Evolutionary conservation across 1,284 basidiomycete species (phyloP).

Genomic region (Irpex sp.): DNA sequence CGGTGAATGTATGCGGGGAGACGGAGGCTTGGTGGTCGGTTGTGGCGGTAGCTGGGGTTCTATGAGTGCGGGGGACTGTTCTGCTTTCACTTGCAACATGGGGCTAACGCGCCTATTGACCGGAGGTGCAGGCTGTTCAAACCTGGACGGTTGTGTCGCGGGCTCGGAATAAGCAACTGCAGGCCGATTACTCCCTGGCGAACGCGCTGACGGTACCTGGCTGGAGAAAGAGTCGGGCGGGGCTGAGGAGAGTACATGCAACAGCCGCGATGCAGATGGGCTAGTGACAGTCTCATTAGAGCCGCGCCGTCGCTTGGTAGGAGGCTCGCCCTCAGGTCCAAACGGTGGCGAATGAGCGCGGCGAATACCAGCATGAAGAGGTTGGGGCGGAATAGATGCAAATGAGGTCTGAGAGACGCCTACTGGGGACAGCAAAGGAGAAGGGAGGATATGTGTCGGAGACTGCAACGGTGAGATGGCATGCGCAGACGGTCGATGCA

Average conservation of each 20-base stretch:
- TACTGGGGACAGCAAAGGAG: not conserved
- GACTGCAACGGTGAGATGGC: not conserved
- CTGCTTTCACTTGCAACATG: not conserved
- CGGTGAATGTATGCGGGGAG: not conserved
- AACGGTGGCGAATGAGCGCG: not conserved
- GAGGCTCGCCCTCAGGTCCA: slow-evolving; percentile 18
- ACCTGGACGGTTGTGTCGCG: no score
- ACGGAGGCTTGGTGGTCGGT: not conserved
- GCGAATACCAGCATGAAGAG: not conserved
- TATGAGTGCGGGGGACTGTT: not conserved
- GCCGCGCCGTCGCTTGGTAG: slow-evolving; percentile 17
- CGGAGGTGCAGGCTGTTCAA: not conserved
- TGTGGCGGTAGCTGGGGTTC: not conserved
- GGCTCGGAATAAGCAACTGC: no score
- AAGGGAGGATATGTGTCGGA: not conserved
- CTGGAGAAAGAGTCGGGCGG: not conserved
- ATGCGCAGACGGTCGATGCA: not conserved
- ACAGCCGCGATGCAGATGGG: not conserved
- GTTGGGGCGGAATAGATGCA: not conserved
- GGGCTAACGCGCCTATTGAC: not conserved
- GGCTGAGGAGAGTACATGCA: not conserved
- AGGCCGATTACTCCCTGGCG: no score
- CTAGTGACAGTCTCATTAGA: slow-evolving; percentile 1
- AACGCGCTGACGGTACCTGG: no score
- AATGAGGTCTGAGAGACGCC: no score